phyloP scores from a whole-genome alignment of 176 grass and related monocot genomes.

The Carex myosuroides region DNA sequence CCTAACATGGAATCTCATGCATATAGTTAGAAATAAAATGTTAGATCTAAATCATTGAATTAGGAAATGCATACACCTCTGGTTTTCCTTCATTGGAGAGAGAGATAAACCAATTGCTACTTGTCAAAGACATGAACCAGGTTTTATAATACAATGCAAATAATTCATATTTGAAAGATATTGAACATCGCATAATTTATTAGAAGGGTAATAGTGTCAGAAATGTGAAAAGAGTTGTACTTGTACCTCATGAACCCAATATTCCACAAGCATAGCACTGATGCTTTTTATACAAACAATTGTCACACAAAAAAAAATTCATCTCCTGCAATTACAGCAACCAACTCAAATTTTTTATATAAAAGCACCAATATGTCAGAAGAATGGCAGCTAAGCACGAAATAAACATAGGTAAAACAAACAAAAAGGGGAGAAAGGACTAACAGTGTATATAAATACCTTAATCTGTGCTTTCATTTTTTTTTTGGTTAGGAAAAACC shows the following conservation, averaged over 20 bases:
- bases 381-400: slow-evolving; percentile 5
- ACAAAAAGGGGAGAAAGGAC: too few relatives aligned
- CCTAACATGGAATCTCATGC: background rate
- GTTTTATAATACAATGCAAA: background rate
- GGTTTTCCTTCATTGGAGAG: background rate
- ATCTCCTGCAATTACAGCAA: slow-evolving; percentile 25
- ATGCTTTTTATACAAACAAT: slow-evolving; percentile 41
- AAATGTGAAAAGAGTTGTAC: background rate
- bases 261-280: slow-evolving; percentile 55
- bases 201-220: background rate
- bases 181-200: background rate
- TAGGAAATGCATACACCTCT: background rate
- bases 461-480: slow-evolving; percentile 13
- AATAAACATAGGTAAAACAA: too few relatives aligned
- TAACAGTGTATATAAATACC: too few relatives aligned
- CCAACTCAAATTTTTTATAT: background rate
- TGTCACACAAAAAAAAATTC: slow-evolving; percentile 32
- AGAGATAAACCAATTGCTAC: background rate
- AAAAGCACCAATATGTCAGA: background rate
- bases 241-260: slow-evolving; percentile 40
- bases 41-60: background rate
- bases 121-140: background rate
- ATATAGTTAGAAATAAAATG: background rate
- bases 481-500: too few relatives aligned
- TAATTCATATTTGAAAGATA: background rate